Conservation (phyloP, 495 filamentous ascomycete species). For the Penicillium bialowiezense region DNA sequence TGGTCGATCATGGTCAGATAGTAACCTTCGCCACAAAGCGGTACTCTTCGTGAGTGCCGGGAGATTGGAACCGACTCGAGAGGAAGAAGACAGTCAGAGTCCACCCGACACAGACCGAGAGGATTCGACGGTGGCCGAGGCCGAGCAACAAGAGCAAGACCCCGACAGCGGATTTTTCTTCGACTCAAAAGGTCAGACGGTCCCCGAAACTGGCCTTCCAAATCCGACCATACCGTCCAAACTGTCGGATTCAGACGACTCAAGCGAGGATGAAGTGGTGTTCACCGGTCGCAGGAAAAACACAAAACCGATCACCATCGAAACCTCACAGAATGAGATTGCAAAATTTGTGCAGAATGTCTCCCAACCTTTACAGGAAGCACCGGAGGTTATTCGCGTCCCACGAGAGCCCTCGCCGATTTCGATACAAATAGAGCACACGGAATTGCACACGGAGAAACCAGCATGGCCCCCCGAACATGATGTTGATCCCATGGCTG, state of each 20-base stretch:
- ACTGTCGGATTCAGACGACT: constrained; percentile 15
- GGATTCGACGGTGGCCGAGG: constrained; percentile 1
- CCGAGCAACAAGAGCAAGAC: not conserved
- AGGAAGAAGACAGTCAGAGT: constrained; percentile 7
- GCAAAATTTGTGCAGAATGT: constrained; percentile 4
- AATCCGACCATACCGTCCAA: constrained; percentile 8
- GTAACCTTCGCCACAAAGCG: constrained; percentile 51
- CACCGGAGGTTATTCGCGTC: not conserved
- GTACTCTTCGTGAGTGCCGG: constrained; percentile 76
- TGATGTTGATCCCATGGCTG: constrained; percentile 60
- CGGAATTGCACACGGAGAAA: not conserved
- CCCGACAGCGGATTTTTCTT: constrained; percentile 21
- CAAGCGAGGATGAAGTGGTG: constrained; percentile 46
- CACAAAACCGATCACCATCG: constrained; percentile 11
- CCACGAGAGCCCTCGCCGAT: not conserved
- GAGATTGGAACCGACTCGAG: constrained; percentile 40
- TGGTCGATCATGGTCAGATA: constrained; percentile 29
- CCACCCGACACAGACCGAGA: not conserved
- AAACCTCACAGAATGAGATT: constrained; percentile 15
- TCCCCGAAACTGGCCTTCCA: constrained; percentile 14
- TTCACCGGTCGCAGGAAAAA: constrained; percentile 34
- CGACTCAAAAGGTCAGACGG: constrained; percentile 16
- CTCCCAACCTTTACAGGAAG: not conserved
- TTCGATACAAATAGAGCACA: not conserved
- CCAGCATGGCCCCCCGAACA: constrained; percentile 11